Evolutionary conservation across 257 asterid species (phyloP).

Genomic region (Gentiana dahurica): DNA sequence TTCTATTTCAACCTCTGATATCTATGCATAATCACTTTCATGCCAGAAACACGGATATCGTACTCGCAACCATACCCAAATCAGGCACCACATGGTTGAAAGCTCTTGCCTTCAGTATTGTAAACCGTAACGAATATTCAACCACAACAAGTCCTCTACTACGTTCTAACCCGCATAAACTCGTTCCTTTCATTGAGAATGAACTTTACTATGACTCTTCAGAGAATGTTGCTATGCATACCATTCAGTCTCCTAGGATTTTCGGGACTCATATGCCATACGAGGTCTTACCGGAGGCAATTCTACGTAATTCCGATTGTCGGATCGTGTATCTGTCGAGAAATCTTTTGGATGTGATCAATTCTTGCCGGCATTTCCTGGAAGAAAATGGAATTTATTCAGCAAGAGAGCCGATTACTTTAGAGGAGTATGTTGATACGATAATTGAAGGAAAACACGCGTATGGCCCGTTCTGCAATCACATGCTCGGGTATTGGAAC

Average conservation of each 20-base stretch:
- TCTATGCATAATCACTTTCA: slow-evolving; percentile 4
- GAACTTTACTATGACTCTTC: slow-evolving; percentile 14
- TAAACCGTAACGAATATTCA: slow-evolving; percentile 12
- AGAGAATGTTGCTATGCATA: slow-evolving; percentile 16
- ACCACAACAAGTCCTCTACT: slow-evolving; percentile 26
- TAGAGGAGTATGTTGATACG: slow-evolving; percentile 22
- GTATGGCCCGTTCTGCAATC: slow-evolving; percentile 59
- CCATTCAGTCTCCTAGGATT: slow-evolving; percentile 23
- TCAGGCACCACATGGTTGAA: slow-evolving; percentile 61
- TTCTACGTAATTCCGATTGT: slow-evolving; percentile 13
- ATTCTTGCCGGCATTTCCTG: slow-evolving; percentile 29
- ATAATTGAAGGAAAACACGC: slow-evolving; percentile 24
- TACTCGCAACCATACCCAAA: slow-evolving; percentile 38
- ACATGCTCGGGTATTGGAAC: slow-evolving; percentile 41
- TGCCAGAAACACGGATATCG: slow-evolving; percentile 11
- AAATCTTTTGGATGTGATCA: slow-evolving; percentile 38
- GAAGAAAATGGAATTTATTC: slow-evolving; percentile 10
- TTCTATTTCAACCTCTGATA: slow-evolving; percentile 22
- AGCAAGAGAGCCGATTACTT: slow-evolving; percentile 4
- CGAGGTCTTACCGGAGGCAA: slow-evolving; percentile 20
- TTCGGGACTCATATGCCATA: slow-evolving; percentile 36
- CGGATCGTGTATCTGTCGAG: slow-evolving; percentile 33
- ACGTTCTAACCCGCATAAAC: slow-evolving; percentile 38
- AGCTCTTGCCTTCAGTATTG: slow-evolving; percentile 29
- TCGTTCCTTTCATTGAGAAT: slow-evolving; percentile 38